Base-by-base conservation (phyloP, 2,329 filamentous ascomycete species). In the Nemania abortiva region DNA sequence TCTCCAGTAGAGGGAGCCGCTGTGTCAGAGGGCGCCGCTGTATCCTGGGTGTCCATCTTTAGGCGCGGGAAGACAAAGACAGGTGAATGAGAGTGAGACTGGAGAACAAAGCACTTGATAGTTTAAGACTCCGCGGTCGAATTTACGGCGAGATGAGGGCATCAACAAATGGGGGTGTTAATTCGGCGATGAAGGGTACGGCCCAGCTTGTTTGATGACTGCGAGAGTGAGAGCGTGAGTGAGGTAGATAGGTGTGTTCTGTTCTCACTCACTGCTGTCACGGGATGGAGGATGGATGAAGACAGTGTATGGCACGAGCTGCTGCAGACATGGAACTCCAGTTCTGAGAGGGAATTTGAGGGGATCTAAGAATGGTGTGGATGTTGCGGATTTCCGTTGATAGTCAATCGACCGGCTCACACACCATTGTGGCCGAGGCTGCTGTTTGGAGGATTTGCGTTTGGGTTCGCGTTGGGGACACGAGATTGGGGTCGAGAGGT, bases 41-140 rank as follows among this genome's bases (percentile, higher is more conserved):
- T 34, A 18, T 68, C 58, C 47, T 55, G 61, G 31, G 37, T 29
- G 18, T 56, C 63, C 68, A 68, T 68, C 31, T 60, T 55, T 27
- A 34, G 20, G 47, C 34, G 45, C 45, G 6, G 29, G n/a, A 31
- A 47, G 53, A 42, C 39, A 13, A 29, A 29, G 50, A 55, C 37
- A 45, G 34, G n/a, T 31, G 45, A 55, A 60, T 37, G 24, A 52
- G 49, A 49, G 15, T 45, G 10, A 27, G 37, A 55, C 27, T 22
- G 47, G 6, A 6, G 34, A 42, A 60, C 7, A 55, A 47, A 39
- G 34, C 13, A 15, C 34, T n/a, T 49, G 2, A 24, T 39, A 2
- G 11, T 42, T 15, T 57, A n/a, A 60, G 27, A 29, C 39, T 20
- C n/a, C 4, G 29, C 15, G 49, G 20, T 45, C n/a, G 9, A 29